Percentiles rank a stretch among this genome's conserved stretches.
phyloP scores from a whole-genome alignment of 1,284 basidiomycete species.

The Rhodotorula mucilaginosa region DNA sequence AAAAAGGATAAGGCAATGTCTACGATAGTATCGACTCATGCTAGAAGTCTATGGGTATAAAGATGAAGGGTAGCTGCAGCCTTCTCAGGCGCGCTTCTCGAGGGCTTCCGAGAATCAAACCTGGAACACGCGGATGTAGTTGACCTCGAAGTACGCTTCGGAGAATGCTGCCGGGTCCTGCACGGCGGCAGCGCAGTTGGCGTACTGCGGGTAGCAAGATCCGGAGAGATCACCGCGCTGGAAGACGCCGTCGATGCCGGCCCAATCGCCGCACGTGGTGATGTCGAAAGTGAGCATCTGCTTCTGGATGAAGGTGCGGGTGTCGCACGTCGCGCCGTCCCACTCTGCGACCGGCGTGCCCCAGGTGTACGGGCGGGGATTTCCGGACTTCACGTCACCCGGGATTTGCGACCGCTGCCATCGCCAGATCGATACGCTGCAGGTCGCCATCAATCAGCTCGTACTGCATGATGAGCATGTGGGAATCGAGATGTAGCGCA shows the following conservation, averaged over 20 bases:
- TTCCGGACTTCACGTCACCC: constrained; percentile 2
- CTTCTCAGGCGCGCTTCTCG: too few relatives aligned
- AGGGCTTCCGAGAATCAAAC: too few relatives aligned
- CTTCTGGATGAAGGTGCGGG: constrained; percentile 2
- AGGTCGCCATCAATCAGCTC: too few relatives aligned
- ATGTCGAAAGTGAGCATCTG: constrained; percentile 9
- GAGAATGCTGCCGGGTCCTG: background rate
- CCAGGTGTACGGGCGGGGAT: constrained; percentile 12
- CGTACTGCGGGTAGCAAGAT: background rate
- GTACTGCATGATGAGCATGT: background rate
- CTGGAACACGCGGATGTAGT: background rate
- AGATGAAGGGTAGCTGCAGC: too few relatives aligned
- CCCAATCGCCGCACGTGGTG: constrained; percentile 19
- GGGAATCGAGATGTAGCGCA: background rate
- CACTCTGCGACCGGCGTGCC: constrained; percentile 4
- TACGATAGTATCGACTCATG: too few relatives aligned
- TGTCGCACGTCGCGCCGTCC: constrained; percentile 9
- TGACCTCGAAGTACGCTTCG: constrained; percentile 1
- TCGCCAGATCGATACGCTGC: constrained; percentile 18
- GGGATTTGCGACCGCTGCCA: constrained; percentile 13
- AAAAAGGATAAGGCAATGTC: too few relatives aligned
- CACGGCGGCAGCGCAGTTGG: background rate
- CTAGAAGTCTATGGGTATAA: too few relatives aligned
- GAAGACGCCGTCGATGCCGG: background rate
- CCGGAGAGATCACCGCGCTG: background rate